Base-by-base conservation (phyloP, 2,329 filamentous ascomycete species). In the Cordyceps militaris region DNA sequence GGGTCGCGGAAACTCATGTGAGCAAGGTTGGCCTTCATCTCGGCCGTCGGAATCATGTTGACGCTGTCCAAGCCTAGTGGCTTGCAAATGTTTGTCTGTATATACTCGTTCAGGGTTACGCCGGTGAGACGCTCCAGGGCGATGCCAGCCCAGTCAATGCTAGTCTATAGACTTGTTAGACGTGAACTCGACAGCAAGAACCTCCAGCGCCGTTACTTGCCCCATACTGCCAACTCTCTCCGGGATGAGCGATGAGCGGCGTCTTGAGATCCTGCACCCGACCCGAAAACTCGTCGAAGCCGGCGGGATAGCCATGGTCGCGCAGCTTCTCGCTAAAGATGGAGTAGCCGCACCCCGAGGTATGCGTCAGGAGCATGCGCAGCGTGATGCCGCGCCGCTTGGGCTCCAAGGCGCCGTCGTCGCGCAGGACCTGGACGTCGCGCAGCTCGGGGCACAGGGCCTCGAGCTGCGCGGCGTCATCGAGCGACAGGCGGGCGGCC, bases 181-280 rank as follows among this genome's bases (percentile, higher is more conserved):
- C 11, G 19, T 26, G 8, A 13, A 19, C 26, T 5, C 3, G 16
- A 23, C 24, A 30, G 11, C 10, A 3, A 21, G 23, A 11, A 44
- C 4, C 4, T 10, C 11, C n/a, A 42, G 2, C 0, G 36, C 16
- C 10, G 21, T 9, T 2, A 69, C 74, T 71, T 67, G 81, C 77
- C 0, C 80, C 79, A 23, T 88, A 87, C 58, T 82, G 76, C 80
- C 82, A 88, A 3, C 72, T 73, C 24, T 79, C 76, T 0, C 85
- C 85, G 0, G 86, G 85, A 61, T 88, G 83, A 61, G 85, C 83
- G 1, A 87, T 66, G 16, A 89, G 67, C 1, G 84, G 81, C 58
- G 70, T 66, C 36, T 76, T 64, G 44, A 86, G 71, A 24, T 82
- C 83, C 32, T 74, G 72, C 16, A 76, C 64, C 6, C 80, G 72